Evolutionary conservation across 2,329 filamentous ascomycete species (phyloP).

Genomic region (Aureobasidium sp.): DNA sequence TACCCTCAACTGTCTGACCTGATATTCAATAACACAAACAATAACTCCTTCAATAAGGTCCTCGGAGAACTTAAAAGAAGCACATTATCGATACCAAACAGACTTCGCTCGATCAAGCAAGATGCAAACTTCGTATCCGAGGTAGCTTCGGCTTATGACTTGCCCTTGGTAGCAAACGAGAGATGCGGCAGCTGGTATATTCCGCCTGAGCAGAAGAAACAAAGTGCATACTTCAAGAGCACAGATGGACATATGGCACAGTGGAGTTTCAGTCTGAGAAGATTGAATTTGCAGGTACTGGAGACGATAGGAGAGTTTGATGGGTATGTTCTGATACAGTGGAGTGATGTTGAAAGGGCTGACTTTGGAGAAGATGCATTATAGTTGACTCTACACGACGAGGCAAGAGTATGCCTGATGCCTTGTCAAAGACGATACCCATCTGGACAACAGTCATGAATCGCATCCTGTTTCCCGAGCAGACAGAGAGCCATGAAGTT

Average conservation of each 20-base stretch:
- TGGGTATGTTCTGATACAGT: constrained; percentile 44
- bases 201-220: constrained; percentile 51
- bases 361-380: constrained; percentile 48
- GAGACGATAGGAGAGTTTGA: constrained; percentile 56
- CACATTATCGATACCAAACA: constrained; percentile 71
- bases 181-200: constrained; percentile 97
- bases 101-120: constrained; percentile 65
- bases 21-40: constrained; percentile 46
- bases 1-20: constrained; percentile 28
- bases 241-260: constrained; percentile 88
- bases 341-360: background rate
- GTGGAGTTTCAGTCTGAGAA: constrained; percentile 80
- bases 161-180: constrained; percentile 85
- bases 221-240: constrained; percentile 91
- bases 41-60: constrained; percentile 57
- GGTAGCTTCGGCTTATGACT: constrained; percentile 47
- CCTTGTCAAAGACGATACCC: constrained; percentile 84
- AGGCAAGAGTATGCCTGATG: constrained; percentile 94
- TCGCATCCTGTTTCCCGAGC: constrained; percentile 60
- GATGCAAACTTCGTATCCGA: constrained; percentile 67
- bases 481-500: constrained; percentile 44
- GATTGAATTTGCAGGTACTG: constrained; percentile 77
- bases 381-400: constrained; percentile 89
- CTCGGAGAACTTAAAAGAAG: constrained; percentile 66
- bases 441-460: constrained; percentile 92